phyloP scores from a whole-genome alignment of 208 protist species.

The Tetramitus jugosus region DNA sequence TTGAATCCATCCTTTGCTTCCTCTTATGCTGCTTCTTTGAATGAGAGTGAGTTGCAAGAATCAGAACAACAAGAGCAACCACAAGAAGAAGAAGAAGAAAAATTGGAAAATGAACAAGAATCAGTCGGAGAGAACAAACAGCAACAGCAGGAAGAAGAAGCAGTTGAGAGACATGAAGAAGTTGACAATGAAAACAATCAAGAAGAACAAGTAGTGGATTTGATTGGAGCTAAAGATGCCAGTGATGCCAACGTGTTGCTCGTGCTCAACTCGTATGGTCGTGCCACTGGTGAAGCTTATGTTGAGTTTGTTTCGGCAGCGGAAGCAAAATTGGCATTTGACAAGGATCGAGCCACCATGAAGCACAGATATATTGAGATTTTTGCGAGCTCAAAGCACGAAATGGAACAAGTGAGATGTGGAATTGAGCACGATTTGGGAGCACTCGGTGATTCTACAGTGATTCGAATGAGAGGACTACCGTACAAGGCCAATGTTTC shows the following conservation, averaged over 20 bases:
- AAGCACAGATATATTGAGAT: constrained; percentile 6
- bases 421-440: neutral
- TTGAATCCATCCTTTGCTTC: too few relatives aligned
- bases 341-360: neutral
- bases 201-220: neutral
- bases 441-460: neutral
- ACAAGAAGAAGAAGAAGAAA: neutral
- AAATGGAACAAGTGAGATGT: neutral
- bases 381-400: neutral
- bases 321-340: neutral
- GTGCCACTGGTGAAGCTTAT: constrained; percentile 8
- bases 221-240: neutral
- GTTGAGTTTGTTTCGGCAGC: neutral
- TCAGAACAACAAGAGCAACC: neutral
- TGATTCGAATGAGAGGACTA: neutral
- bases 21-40: too few relatives aligned
- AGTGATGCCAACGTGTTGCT: too few relatives aligned
- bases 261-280: neutral
- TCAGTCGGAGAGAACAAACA: neutral
- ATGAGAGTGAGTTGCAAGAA: neutral
- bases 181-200: neutral
- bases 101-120: too few relatives aligned
- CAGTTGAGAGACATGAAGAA: neutral
- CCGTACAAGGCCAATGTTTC: neutral
- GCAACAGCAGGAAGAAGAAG: neutral